Conservation (phyloP, 768 basidiomycete species). For the Termitomyces sp. region DNA sequence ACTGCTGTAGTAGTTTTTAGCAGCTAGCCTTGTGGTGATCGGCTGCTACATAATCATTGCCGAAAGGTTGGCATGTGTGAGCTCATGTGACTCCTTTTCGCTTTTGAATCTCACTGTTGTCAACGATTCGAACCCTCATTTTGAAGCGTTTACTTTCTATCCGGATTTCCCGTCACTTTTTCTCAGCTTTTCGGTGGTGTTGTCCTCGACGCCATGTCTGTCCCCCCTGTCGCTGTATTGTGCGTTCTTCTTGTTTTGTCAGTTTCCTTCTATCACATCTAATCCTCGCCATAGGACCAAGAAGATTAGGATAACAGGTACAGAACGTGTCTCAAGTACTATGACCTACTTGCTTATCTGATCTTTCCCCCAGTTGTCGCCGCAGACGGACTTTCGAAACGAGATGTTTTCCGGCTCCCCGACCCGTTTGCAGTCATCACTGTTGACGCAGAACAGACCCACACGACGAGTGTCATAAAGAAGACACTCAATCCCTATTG, state of each 20-base stretch:
- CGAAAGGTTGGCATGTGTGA: conserved; percentile 1
- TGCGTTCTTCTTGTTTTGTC: conserved; percentile 24
- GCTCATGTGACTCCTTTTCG: conserved; percentile 15
- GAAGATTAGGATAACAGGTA: conserved; percentile 80
- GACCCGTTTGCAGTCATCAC: conserved; percentile 99
- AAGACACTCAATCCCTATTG: conserved; percentile 94
- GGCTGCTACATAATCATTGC: neutral
- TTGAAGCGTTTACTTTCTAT: neutral
- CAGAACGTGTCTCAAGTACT: conserved; percentile 13
- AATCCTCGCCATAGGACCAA: conserved; percentile 41
- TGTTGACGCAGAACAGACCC: conserved; percentile 96
- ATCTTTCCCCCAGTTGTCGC: conserved; percentile 70
- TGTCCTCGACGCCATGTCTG: conserved; percentile 35
- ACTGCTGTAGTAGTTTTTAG: neutral
- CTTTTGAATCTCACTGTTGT: neutral
- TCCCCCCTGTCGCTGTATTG: conserved; percentile 42
- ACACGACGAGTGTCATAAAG: conserved; percentile 96
- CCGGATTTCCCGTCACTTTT: neutral
- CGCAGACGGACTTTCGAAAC: conserved; percentile 89
- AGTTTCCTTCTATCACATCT: conserved; percentile 1
- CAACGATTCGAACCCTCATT: conserved; percentile 7
- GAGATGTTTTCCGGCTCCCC: conserved; percentile 93
- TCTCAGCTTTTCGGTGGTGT: neutral
- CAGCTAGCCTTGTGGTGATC: neutral
- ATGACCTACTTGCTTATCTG: conserved; percentile 1